Evolutionary conservation across 208 protist species (phyloP), one percentile per base, ranked within the genome.

Genomic region (Trypanosoma avium): DNA sequence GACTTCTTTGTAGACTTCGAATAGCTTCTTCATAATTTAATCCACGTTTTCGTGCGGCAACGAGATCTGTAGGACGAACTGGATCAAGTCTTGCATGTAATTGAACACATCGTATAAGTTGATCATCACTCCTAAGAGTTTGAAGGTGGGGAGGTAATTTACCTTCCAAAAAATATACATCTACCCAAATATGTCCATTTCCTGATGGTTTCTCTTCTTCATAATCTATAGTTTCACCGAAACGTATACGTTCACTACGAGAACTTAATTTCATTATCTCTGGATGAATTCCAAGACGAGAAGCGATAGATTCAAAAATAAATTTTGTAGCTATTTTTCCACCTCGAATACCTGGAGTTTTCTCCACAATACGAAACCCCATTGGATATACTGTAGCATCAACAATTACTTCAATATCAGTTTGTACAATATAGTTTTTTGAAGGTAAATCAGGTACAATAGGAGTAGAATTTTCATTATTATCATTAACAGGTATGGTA

Each of bases 11-110:
- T 57, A 81, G 50, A 22, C 67, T 69, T 38, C 72, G 46, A 22
- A 94, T 88, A 35, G 85, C 73, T 30, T 90, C 69, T 26, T 91
- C 77, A 70, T 81, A 89, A 32, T 67, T 84, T 43, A 86, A 72
- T 26, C 84, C 88, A 43, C 84, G 69, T 30, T 60, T 70, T 29
- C 73, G 72, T 15, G 71, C 79, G 21, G 82, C 79, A 21, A 89
- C 77, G 36, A 94, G 82, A 45, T 75, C 76, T 19, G 64, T 58
- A 10, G 82, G 83, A 0, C 61, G 53, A 12, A 94, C 75, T 12
- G 70, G 43, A 3, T 74, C 61, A 59, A 77, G 75, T 55, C 59
- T 64, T n/a, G 66, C 59, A 17, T 77, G 84, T 42, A 86, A 75
- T 1, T 58, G 61, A 29, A 91, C 66, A 70, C 84, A 91, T 6